These are phyloP conservation scores for Mrakia gelida DNA, from an alignment of 768 basidiomycete genomes.

Conservation along the genomic window DNA sequence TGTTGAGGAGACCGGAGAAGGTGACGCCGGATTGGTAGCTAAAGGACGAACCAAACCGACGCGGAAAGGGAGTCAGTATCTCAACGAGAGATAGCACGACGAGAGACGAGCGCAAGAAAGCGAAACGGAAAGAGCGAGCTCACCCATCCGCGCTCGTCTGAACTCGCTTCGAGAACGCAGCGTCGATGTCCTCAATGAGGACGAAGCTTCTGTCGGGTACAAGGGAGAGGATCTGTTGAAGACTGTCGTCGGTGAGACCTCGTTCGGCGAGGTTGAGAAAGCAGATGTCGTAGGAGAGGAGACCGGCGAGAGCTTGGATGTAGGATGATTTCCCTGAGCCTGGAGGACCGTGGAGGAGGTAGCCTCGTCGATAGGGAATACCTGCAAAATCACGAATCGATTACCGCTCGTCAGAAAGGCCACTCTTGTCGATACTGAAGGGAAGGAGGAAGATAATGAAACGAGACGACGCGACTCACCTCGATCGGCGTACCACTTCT, in stretches of 20 bases:
- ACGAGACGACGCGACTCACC: constrained; percentile 52
- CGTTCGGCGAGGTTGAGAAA: constrained; percentile 92
- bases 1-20: constrained; percentile 95
- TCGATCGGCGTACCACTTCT: constrained; percentile 94
- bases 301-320: constrained; percentile 93
- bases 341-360: constrained; percentile 90
- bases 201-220: constrained; percentile 88
- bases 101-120: too few species aligned
- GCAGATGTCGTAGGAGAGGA: constrained; percentile 90
- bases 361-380: constrained; percentile 94
- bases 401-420: too few species aligned
- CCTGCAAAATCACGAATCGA: constrained; percentile 54
- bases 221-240: constrained; percentile 87
- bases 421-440: too few species aligned
- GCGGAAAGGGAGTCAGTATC: not conserved
- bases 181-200: constrained; percentile 96
- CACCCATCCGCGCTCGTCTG: constrained; percentile 91
- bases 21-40: constrained; percentile 94
- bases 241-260: constrained; percentile 92
- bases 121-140: constrained; percentile 37
- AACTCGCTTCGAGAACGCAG: constrained; percentile 88
- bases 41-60: not conserved
- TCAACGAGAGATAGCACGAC: too few species aligned
- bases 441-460: too few species aligned
- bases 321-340: constrained; percentile 98